phyloP scores from a whole-genome alignment of 345 rosid genomes.

The Dipteronia sinensis region DNA sequence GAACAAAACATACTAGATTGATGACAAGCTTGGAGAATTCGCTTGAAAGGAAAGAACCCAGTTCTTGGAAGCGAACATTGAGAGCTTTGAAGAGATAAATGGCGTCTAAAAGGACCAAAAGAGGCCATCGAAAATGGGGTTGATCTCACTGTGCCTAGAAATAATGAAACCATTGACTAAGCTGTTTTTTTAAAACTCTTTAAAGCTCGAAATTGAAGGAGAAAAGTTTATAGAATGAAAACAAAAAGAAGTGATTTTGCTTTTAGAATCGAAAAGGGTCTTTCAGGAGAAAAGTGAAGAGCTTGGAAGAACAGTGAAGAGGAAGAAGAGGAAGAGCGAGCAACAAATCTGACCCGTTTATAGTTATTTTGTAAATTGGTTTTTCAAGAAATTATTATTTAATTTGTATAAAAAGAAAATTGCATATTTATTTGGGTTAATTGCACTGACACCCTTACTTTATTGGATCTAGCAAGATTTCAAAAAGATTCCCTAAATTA shows the following conservation, averaged over 20 bases:
- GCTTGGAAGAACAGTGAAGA: neutral
- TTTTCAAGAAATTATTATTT: too few species aligned
- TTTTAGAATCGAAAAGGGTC: slow-evolving; percentile 2
- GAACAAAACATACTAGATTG: slow-evolving; percentile 50
- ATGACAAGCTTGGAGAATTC: slow-evolving; percentile 52
- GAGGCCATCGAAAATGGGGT: slow-evolving; percentile 31
- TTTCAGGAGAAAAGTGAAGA: neutral
- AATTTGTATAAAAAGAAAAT: too few species aligned
- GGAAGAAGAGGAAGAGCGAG: slow-evolving; percentile 9
- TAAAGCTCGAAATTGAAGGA: neutral
- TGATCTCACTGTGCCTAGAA: slow-evolving; percentile 46
- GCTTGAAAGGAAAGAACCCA: slow-evolving; percentile 46
- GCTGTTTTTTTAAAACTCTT: neutral
- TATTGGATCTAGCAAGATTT: too few species aligned
- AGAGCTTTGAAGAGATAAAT: slow-evolving; percentile 30
- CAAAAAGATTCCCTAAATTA: too few species aligned
- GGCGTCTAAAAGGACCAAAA: slow-evolving; percentile 43
- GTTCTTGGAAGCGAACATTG: slow-evolving; percentile 30
- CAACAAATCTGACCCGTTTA: neutral
- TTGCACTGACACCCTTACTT: too few species aligned
- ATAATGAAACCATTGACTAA: slow-evolving; percentile 45
- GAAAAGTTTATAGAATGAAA: neutral
- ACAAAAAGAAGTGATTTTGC: neutral
- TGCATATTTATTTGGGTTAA: too few species aligned
- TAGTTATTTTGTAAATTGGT: too few species aligned